phyloP scores from a whole-genome alignment of 2,329 filamentous ascomycete genomes.

The Fusarium fracticaudum region DNA sequence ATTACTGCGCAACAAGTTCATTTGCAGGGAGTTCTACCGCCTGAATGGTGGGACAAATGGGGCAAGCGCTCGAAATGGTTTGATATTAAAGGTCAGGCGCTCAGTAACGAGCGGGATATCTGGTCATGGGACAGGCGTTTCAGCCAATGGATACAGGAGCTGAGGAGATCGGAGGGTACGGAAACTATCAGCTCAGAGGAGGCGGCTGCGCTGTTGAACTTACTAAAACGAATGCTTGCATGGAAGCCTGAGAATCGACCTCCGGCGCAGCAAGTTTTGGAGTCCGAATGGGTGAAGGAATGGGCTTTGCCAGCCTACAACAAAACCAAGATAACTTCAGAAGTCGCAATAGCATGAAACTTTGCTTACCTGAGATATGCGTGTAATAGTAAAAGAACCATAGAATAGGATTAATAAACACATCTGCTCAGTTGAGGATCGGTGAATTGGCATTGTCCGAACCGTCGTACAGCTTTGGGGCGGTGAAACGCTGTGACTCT shows the following conservation, averaged over 20 bases:
- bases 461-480: neutral
- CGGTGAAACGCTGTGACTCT: neutral
- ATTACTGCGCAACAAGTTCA: constrained; percentile 33
- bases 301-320: constrained; percentile 27
- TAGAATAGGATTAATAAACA: neutral
- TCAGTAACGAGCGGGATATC: constrained; percentile 1
- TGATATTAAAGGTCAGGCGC: constrained; percentile 22
- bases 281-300: constrained; percentile 21
- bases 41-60: constrained; percentile 39
- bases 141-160: constrained; percentile 11
- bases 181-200: neutral
- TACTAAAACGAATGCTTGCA: constrained; percentile 22
- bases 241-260: constrained; percentile 11
- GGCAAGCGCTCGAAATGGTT: constrained; percentile 32
- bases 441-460: neutral
- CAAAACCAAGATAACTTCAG: neutral
- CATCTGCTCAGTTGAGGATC: neutral
- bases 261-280: constrained; percentile 7
- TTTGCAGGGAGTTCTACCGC: constrained; percentile 23
- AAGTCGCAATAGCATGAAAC: neutral
- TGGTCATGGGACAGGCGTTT: constrained; percentile 18
- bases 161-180: neutral
- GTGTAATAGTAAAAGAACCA: neutral
- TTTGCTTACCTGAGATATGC: neutral
- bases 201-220: neutral